These are phyloP conservation scores for Lipomyces yamanashiensis DNA, from an alignment of 805 yeast genomes.

Conservation along the genomic window DNA sequence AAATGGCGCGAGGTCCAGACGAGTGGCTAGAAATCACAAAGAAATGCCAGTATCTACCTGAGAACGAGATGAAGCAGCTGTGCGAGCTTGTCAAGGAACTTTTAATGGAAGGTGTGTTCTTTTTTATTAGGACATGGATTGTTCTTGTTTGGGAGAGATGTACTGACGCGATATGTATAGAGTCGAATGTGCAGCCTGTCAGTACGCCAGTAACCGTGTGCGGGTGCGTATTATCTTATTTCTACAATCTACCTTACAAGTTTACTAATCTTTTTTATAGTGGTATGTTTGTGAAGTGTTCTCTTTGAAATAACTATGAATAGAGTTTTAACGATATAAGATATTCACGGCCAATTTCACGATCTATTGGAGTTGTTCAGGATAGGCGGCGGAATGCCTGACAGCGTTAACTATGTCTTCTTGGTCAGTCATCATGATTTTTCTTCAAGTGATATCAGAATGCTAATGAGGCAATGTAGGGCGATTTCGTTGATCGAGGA, in stretches of 20 bases:
- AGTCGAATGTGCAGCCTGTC: slow-evolving; percentile 91
- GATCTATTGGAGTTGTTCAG: slow-evolving; percentile 88
- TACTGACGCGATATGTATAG: slow-evolving; percentile 43
- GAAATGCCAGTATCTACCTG: slow-evolving; percentile 85
- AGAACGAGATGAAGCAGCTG: slow-evolving; percentile 91
- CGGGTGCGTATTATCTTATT: slow-evolving; percentile 47
- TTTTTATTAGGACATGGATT: too few relatives aligned
- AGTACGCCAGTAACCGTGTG: slow-evolving; percentile 93
- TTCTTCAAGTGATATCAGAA: neutral
- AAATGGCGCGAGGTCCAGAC: slow-evolving; percentile 71
- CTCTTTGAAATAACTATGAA: neutral
- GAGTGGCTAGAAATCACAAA: slow-evolving; percentile 94
- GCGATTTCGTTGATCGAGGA: slow-evolving; percentile 98
- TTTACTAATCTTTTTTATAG: neutral
- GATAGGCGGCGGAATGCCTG: slow-evolving; percentile 91
- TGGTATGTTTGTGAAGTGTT: slow-evolving; percentile 12
- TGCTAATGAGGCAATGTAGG: slow-evolving; percentile 45
- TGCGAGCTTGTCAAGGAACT: slow-evolving; percentile 95
- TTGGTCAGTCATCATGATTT: slow-evolving; percentile 43
- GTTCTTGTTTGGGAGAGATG: too few relatives aligned
- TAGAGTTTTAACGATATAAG: slow-evolving; percentile 44
- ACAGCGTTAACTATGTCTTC: slow-evolving; percentile 78
- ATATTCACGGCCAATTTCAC: slow-evolving; percentile 97
- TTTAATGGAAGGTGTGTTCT: slow-evolving; percentile 68
- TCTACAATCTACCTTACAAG: too few relatives aligned